These are phyloP conservation scores for Kockiozyma suomiensis DNA, from an alignment of 805 yeast species.

Conservation along the genomic window DNA sequence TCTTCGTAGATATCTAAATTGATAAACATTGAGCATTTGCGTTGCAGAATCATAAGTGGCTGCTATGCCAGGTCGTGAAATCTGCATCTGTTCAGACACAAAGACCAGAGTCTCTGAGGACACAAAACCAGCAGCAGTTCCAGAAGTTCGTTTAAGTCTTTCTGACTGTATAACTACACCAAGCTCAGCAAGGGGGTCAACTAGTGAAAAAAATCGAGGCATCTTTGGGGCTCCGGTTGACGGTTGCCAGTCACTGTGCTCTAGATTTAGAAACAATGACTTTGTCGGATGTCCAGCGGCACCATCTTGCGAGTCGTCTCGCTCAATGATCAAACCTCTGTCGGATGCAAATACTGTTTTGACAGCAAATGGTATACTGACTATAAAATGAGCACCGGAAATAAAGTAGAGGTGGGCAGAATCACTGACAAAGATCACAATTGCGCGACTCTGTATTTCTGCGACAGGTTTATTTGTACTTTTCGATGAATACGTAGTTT, in stretches of 20 bases:
- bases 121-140: constrained; percentile 61
- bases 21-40: constrained; percentile 54
- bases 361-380: constrained; percentile 71
- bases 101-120: constrained; percentile 57
- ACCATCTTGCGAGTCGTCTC: constrained; percentile 41
- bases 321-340: constrained; percentile 67
- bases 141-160: constrained; percentile 49
- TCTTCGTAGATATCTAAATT: constrained; percentile 49
- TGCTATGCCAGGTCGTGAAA: constrained; percentile 13
- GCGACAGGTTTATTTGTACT: background rate
- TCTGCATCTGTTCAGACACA: constrained; percentile 10
- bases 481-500: background rate
- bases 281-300: background rate
- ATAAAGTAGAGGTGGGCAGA: constrained; percentile 63
- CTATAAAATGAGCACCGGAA: constrained; percentile 60
- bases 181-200: constrained; percentile 74
- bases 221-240: background rate
- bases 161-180: constrained; percentile 56
- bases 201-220: constrained; percentile 60
- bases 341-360: constrained; percentile 64
- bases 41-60: constrained; percentile 51
- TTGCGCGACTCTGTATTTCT: constrained; percentile 40
- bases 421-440: constrained; percentile 64
- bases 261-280: background rate
- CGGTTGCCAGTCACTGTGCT: background rate